phyloP scores from a whole-genome alignment of 257 asterid species.

The Apocynum venetum region DNA sequence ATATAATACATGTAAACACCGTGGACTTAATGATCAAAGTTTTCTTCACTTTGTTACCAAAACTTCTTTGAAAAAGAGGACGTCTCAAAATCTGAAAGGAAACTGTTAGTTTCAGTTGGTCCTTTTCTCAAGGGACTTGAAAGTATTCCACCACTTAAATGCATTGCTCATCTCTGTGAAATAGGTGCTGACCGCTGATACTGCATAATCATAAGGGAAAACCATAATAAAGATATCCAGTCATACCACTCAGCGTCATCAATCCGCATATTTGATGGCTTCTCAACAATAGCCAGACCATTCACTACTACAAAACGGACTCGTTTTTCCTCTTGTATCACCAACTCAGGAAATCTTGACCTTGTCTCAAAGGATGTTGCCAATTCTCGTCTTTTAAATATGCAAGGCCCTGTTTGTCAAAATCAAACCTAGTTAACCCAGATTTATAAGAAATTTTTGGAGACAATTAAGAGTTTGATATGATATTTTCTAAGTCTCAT shows the following conservation, averaged over 20 bases:
- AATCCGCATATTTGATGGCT: conserved; percentile 60
- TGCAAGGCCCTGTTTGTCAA: conserved; percentile 54
- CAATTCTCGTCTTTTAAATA: conserved; percentile 82
- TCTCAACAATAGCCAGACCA: conserved; percentile 80
- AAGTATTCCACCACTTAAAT: neutral
- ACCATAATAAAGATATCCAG: conserved; percentile 15
- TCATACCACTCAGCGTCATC: conserved; percentile 90
- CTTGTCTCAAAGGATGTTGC: conserved; percentile 96
- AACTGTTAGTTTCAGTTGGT: neutral
- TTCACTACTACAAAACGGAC: conserved; percentile 97
- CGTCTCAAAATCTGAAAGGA: neutral
- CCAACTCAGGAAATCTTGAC: conserved; percentile 93
- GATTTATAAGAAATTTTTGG: no score
- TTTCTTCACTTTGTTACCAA: neutral
- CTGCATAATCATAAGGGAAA: neutral
- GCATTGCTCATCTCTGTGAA: neutral
- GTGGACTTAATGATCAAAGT: neutral
- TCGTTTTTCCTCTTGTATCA: conserved; percentile 95
- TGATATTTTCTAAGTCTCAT: no score
- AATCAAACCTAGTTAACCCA: neutral
- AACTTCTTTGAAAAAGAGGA: neutral
- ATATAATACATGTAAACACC: neutral
- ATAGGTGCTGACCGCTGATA: neutral
- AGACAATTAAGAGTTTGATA: no score
- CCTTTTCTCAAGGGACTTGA: neutral